These are phyloP conservation scores for Brassica incana DNA, from an alignment of 345 rosid species.

Conservation along the genomic window DNA sequence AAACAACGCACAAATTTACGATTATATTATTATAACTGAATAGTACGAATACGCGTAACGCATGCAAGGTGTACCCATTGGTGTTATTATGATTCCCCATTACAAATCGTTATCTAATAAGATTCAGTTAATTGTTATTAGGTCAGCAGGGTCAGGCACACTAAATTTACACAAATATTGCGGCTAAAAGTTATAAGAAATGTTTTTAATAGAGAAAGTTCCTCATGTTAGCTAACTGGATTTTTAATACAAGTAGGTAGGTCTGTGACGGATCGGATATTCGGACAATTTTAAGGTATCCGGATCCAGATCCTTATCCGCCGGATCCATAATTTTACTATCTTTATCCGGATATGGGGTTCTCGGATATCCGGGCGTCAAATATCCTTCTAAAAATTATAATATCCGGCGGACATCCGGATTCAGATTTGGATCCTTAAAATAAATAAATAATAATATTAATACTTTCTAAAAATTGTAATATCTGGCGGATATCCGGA, in stretches of 20 bases:
- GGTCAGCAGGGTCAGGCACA: conserved; percentile 5
- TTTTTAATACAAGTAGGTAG: neutral
- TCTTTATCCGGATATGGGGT: no score
- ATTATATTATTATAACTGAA: neutral
- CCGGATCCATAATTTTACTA: no score
- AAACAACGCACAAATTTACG: neutral
- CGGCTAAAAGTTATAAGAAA: conserved; percentile 25
- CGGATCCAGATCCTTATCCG: no score
- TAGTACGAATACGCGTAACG: conserved; percentile 30
- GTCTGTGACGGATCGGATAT: no score
- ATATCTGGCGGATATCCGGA: no score
- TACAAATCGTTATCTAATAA: neutral
- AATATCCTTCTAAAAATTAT: no score
- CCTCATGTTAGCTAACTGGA: conserved; percentile 20
- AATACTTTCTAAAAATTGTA: no score
- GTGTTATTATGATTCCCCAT: neutral
- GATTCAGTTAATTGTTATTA: neutral
- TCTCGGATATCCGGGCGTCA: no score
- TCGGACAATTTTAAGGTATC: no score
- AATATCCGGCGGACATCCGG: no score
- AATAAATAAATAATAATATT: no score
- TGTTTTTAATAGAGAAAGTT: neutral
- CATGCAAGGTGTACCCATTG: conserved; percentile 33
- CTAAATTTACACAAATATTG: conserved; percentile 18
- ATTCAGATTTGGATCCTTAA: no score